Evolutionary conservation across 2,329 filamentous ascomycete genomes (phyloP), one percentile per base, ranked within the genome.

Genomic region (Neonectria coccinea): DNA sequence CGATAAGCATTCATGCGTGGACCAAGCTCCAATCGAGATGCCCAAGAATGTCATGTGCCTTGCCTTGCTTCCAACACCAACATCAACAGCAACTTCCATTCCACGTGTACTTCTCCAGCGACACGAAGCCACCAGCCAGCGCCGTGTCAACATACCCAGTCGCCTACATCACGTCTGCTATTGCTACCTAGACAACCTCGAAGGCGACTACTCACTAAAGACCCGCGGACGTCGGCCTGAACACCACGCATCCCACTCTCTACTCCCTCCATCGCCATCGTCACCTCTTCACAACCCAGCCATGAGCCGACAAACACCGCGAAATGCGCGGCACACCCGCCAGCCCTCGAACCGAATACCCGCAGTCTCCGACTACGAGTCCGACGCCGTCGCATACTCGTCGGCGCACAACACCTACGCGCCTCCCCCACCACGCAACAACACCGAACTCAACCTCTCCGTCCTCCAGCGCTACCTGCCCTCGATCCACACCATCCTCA

Each of bases 401-500:
- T 53, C 73, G 71, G 80, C 69, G 62, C 79, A 73, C 64, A 79
- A 73, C 66, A 76, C 68, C 59, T 81, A 76, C 65, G 81, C 74
- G 70, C 82, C 78, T 39, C 85, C 80, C 74, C 84, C 80, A 56
- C 87, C 83, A 77, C 90, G 92, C 69, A 90, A 91, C 67, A 96
- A 94, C 78, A 92, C 91, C 59, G 91, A 97, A 70, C 89, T 98
- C 75, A 98, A 98, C 82, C 85, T 97, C 69, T 85, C 88, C 53
- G 95, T 97, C 42, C 85, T 98, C 39, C 89, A 87, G 64, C 92
- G 93, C 70, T 92, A 97, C 81, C 88, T 93, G 63, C 92, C 93
- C 33, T 86, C 88, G 62, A 88, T 97, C 68, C 83, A 84, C 63
- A 82, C 85, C 56, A 93, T 97, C 75, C 84, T 93, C 68, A 91